Evolutionary conservation across 306 rosid genomes (phyloP).

Genomic region (Acacia melanoxylon): DNA sequence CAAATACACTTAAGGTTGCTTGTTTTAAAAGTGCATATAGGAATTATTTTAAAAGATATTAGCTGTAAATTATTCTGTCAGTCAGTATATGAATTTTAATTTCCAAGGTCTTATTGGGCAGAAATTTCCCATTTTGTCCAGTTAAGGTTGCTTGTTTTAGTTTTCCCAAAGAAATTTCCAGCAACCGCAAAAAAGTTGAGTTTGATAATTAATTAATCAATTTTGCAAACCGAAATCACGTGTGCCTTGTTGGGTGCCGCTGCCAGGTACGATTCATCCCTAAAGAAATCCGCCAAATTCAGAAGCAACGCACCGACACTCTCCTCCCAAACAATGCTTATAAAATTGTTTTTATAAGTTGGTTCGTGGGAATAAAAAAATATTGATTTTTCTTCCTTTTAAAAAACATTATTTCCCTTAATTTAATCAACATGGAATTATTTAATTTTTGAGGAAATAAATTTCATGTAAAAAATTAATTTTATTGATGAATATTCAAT

Average conservation of each 20-base stretch:
- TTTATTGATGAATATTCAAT: not conserved
- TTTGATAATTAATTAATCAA: not conserved
- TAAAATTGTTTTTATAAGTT: too few relatives aligned
- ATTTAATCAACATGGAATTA: not conserved
- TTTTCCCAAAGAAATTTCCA: not conserved
- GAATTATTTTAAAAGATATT: too few relatives aligned
- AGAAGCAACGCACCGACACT: constrained; percentile 36
- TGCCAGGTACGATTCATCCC: not conserved
- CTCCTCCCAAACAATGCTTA: not conserved
- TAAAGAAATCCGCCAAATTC: constrained; percentile 28
- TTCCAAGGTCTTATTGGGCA: not conserved
- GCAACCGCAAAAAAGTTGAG: not conserved
- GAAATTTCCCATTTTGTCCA: not conserved
- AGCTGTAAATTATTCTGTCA: not conserved
- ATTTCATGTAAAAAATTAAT: not conserved
- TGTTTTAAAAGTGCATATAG: too few relatives aligned
- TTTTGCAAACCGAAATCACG: not conserved
- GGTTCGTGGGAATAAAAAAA: too few relatives aligned
- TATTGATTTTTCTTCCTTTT: too few relatives aligned
- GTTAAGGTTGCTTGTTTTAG: not conserved
- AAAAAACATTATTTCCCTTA: not conserved
- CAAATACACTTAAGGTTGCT: too few relatives aligned
- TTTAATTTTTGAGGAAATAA: not conserved
- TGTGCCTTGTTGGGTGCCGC: not conserved
- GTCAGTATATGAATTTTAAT: not conserved